phyloP scores from a whole-genome alignment of 1,284 basidiomycete species.

The Cryptococcus wingfieldii region DNA sequence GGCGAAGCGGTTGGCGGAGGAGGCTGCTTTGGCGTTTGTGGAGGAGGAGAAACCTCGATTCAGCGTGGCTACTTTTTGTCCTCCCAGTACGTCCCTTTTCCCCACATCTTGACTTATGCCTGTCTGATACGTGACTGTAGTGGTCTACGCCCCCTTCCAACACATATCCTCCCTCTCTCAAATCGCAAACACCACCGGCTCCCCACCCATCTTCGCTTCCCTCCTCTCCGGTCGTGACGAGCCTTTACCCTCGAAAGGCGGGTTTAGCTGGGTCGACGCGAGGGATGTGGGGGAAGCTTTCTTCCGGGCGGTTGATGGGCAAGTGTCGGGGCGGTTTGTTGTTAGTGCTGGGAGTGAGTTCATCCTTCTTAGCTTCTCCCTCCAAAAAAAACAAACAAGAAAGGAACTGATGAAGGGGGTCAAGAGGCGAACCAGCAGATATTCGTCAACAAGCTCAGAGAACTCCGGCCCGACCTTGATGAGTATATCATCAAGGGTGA shows the following conservation, averaged over 20 bases:
- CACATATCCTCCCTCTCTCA: conserved; percentile 9
- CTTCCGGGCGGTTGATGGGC: not conserved
- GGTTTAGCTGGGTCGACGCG: not conserved
- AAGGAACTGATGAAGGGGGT: not conserved
- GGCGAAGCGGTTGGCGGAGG: conserved; percentile 38
- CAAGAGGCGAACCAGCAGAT: conserved; percentile 19
- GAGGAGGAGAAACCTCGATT: conserved; percentile 16
- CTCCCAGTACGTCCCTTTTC: conserved; percentile 12
- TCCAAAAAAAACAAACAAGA: too few species aligned
- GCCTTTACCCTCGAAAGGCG: not conserved
- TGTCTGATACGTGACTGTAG: conserved; percentile 10
- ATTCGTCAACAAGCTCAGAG: conserved; percentile 19
- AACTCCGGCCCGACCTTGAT: conserved; percentile 24
- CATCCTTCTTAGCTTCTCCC: too few species aligned
- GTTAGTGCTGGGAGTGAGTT: not conserved
- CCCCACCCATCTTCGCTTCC: not conserved
- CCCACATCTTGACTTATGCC: conserved; percentile 13
- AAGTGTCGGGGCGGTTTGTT: not conserved
- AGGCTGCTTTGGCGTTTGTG: conserved; percentile 14
- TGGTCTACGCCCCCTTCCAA: conserved; percentile 26
- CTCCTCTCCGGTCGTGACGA: conserved; percentile 5
- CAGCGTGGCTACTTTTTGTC: conserved; percentile 4
- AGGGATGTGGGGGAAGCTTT: conserved; percentile 5
- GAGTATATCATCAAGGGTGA: conserved; percentile 19
- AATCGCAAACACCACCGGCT: not conserved